Conservation (phyloP, 139 green algal genomes). For the Picochlorum sp. region DNA sequence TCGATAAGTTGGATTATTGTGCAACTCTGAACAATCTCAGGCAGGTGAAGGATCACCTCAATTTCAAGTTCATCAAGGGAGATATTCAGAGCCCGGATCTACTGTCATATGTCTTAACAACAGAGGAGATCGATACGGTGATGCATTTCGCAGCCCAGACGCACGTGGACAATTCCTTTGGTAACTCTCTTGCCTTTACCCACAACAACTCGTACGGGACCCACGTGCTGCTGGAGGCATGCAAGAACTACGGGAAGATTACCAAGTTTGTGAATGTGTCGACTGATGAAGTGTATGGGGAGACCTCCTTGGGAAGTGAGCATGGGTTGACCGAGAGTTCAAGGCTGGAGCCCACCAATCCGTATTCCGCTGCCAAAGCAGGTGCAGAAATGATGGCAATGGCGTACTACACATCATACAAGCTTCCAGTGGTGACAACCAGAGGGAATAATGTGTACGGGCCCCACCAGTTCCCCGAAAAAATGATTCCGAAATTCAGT, state of each 20-base stretch:
- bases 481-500: conserved; percentile 64
- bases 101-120: conserved; percentile 71
- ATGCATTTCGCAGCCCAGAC: conserved; percentile 98
- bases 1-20: conserved; percentile 97
- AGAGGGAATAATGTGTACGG: conserved; percentile 99
- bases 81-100: conserved; percentile 89
- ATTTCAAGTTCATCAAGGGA: conserved; percentile 94
- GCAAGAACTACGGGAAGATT: conserved; percentile 64
- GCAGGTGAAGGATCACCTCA: conserved; percentile 39
- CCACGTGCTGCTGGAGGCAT: conserved; percentile 92
- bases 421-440: conserved; percentile 89
- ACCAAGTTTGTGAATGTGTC: conserved; percentile 89
- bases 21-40: conserved; percentile 75
- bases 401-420: conserved; percentile 77
- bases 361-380: conserved; percentile 95
- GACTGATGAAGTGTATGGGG: conserved; percentile 54
- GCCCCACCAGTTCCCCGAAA: conserved; percentile 90
- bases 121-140: conserved; percentile 89
- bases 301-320: conserved; percentile 19
- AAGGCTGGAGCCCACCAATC: conserved; percentile 90
- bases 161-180: conserved; percentile 98
- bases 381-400: conserved; percentile 96
- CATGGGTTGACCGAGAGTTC: conserved; percentile 61
- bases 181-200: conserved; percentile 88
- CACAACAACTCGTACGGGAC: conserved; percentile 97